Base-by-base conservation (phyloP, 169 alveolate species). In the Theileria parva region DNA sequence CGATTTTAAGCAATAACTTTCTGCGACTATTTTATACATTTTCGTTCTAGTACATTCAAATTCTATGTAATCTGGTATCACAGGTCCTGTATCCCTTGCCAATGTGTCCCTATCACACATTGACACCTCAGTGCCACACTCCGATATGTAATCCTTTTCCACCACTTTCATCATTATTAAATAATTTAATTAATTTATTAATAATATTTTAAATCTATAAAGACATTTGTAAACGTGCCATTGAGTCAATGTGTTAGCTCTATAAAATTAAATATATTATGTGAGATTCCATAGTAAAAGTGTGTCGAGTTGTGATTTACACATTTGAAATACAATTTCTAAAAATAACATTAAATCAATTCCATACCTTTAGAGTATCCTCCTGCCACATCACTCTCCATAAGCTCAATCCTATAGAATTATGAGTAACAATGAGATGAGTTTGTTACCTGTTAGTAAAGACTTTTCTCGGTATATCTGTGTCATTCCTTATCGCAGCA, bases 401-500 rank as follows among this genome's bases (percentile, higher is more conserved):
- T 66, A 11, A 83, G 80, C 53, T 73, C 80, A 44, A 59, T 59
- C 79, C 80, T 73, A 61, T 12, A 68, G 17, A 11, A 7, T 67
- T 9, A 21, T 9, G 30, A 25, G 34, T n/a, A 53, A 53, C 6
- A 53, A 53, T 19, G 3, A 53, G 4, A 19, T 15, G 37, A 27
- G 27, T 4, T 0, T 0, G 3, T 60, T 27, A 83, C 89, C 89
- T 83, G 28, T 87, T 71, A 21, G 86, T 30, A 72, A 69, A 76
- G 67, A 63, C 80, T 8, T 92, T 89, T 55, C 83, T 28, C 9
- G 91, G 91, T 50, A 90, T 90, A 65, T 90, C 94, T 3, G 94
- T 74, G 44, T 86, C 92, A 63, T 63, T 77, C 25, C 89, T 72
- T 34, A 86, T 86, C 28, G 94, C 88, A 8, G 94, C 91, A 51